These are phyloP conservation scores for Candida smagusa DNA, from an alignment of 1,139 yeast genomes.

Conservation along the genomic window DNA sequence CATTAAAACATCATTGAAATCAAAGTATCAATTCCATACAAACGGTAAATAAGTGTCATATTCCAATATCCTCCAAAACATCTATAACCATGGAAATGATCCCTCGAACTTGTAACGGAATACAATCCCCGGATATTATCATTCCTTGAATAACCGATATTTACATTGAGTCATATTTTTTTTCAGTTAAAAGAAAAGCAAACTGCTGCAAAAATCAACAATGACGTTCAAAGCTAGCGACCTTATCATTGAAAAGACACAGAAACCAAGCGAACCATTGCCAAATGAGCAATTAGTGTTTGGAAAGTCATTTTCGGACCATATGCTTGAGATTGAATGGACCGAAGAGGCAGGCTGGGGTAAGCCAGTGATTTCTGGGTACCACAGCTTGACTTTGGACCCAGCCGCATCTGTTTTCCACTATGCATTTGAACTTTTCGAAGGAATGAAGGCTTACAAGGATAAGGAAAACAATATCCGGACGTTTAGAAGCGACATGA, in stretches of 20 bases:
- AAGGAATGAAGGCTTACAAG: constrained; percentile 93
- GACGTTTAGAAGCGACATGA: constrained; percentile 85
- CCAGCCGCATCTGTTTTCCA: constrained; percentile 91
- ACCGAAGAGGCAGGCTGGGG: constrained; percentile 77
- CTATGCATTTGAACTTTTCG: constrained; percentile 92
- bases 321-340: constrained; percentile 90
- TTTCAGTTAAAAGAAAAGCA: background rate
- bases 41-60: no score
- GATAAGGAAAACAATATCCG: constrained; percentile 67
- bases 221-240: constrained; percentile 63
- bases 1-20: no score
- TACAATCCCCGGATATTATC: background rate
- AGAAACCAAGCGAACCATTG: constrained; percentile 59
- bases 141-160: constrained; percentile 8
- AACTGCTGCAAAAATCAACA: background rate
- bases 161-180: background rate
- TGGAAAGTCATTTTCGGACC: constrained; percentile 86
- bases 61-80: no score
- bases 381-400: constrained; percentile 69
- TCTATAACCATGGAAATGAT: no score
- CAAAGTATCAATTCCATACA: no score
- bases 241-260: constrained; percentile 54
- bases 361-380: constrained; percentile 80
- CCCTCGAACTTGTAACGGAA: no score
- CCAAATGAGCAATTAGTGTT: constrained; percentile 78